These are phyloP conservation scores for Colletotrichum aenigma DNA, from an alignment of 2,329 filamentous ascomycete genomes.

Conservation along the genomic window DNA sequence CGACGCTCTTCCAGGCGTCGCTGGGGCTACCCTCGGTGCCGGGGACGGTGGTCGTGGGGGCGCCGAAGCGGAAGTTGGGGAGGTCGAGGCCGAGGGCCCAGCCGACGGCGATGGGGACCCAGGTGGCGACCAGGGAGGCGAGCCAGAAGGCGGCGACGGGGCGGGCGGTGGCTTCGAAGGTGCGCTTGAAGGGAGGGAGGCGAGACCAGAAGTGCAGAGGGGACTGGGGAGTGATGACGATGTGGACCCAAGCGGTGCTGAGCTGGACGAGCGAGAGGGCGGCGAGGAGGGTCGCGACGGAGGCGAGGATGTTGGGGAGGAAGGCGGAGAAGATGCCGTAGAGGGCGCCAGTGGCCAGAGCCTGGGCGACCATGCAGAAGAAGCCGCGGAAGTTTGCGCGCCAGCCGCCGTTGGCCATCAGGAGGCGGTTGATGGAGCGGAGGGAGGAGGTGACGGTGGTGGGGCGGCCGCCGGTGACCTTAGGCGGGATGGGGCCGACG, in stretches of 20 bases:
- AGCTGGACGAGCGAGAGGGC: slow-evolving; percentile 70
- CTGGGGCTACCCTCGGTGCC: slow-evolving; percentile 38
- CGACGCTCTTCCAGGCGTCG: slow-evolving; percentile 48
- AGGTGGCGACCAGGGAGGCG: slow-evolving; percentile 53
- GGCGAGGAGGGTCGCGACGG: slow-evolving; percentile 59
- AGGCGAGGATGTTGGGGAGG: slow-evolving; percentile 48
- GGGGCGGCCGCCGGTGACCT: slow-evolving; percentile 32
- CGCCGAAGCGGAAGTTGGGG: slow-evolving; percentile 37
- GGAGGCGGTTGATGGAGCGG: slow-evolving; percentile 54
- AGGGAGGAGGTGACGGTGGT: slow-evolving; percentile 55
- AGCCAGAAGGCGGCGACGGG: slow-evolving; percentile 70
- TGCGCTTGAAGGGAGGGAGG: slow-evolving; percentile 67
- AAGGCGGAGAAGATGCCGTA: slow-evolving; percentile 47
- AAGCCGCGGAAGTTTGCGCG: slow-evolving; percentile 74
- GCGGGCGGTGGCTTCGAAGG: slow-evolving; percentile 71
- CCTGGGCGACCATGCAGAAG: slow-evolving; percentile 48
- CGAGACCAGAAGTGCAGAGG: slow-evolving; percentile 69
- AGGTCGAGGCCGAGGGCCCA: slow-evolving; percentile 45
- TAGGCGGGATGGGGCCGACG: slow-evolving; percentile 16
- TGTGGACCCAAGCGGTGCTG: slow-evolving; percentile 82
- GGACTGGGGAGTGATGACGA: slow-evolving; percentile 76
- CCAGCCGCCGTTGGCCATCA: slow-evolving; percentile 68
- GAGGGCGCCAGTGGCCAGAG: slow-evolving; percentile 37
- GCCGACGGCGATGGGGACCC: slow-evolving; percentile 45
- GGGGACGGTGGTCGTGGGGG: slow-evolving; percentile 39